Percentiles rank a stretch among this genome's conserved stretches.
Evolutionary conservation across 2,329 filamentous ascomycete genomes (phyloP).

Genomic region (Paramyrothecium roridum): DNA sequence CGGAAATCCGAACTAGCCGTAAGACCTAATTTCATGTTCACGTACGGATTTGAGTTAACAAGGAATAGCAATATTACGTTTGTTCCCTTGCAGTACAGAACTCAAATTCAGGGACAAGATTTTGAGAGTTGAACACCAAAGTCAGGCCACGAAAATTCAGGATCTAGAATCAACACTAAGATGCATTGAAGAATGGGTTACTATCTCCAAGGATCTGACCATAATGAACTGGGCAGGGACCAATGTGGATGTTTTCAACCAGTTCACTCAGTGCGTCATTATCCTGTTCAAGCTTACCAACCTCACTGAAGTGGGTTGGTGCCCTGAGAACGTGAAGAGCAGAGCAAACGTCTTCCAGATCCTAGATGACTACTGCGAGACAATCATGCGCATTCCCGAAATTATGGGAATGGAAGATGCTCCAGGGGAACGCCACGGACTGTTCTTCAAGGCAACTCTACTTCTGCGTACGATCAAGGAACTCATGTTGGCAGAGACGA

Average conservation of each 20-base stretch:
- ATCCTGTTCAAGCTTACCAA: slow-evolving; percentile 11
- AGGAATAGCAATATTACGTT: background rate
- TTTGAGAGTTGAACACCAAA: background rate
- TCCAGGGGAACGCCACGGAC: slow-evolving; percentile 3
- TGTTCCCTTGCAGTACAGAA: slow-evolving; percentile 7
- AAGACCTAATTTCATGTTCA: background rate
- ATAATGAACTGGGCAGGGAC: slow-evolving; percentile 8
- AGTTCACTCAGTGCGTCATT: slow-evolving; percentile 9
- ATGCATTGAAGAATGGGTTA: slow-evolving; percentile 6
- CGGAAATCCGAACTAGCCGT: slow-evolving; percentile 1
- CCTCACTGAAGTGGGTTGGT: slow-evolving; percentile 8
- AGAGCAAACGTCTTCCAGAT: slow-evolving; percentile 9
- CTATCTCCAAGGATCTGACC: slow-evolving; percentile 1
- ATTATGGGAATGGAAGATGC: slow-evolving; percentile 7
- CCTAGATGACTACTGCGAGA: slow-evolving; percentile 6
- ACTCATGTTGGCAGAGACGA: slow-evolving; percentile 9
- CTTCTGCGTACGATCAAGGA: slow-evolving; percentile 10
- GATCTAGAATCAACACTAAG: slow-evolving; percentile 7
- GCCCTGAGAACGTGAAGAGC: slow-evolving; percentile 5
- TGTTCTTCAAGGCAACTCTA: slow-evolving; percentile 7
- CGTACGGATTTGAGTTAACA: background rate
- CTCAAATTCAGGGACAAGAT: slow-evolving; percentile 9
- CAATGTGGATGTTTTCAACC: slow-evolving; percentile 11
- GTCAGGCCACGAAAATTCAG: slow-evolving; percentile 5
- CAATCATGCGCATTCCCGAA: background rate